phyloP scores from a whole-genome alignment of 768 basidiomycete species.

The Trichaptum fuscoviolaceum region DNA sequence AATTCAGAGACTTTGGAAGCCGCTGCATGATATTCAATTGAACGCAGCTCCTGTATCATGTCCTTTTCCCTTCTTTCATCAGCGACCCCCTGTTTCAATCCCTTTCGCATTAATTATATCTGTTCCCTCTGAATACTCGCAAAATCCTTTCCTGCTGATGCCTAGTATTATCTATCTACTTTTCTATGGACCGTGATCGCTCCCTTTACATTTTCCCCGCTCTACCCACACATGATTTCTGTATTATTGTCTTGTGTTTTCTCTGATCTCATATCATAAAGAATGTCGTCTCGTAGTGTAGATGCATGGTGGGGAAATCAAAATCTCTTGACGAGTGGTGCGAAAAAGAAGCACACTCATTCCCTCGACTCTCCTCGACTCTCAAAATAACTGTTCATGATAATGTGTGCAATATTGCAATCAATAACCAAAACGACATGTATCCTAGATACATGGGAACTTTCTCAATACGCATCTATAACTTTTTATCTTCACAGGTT shows the following conservation, averaged over 20 bases:
- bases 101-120: background rate
- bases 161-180: background rate
- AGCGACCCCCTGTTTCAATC: background rate
- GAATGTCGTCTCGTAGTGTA: background rate
- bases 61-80: background rate
- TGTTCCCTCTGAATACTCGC: background rate
- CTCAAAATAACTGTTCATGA: background rate
- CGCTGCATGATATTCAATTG: background rate
- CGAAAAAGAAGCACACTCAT: background rate
- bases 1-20: conserved; percentile 25
- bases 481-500: background rate
- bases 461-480: background rate
- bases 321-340: background rate
- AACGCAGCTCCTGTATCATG: background rate
- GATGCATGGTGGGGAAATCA: background rate
- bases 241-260: background rate
- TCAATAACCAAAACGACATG: background rate
- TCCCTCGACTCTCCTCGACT: background rate
- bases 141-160: background rate
- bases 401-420: background rate
- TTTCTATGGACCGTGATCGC: background rate
- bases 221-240: background rate
- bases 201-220: background rate
- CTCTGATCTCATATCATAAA: background rate
- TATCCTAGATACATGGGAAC: background rate